Base-by-base conservation (phyloP, 192 early-diverging fungal species). In the Irineochytrium annulatum region DNA sequence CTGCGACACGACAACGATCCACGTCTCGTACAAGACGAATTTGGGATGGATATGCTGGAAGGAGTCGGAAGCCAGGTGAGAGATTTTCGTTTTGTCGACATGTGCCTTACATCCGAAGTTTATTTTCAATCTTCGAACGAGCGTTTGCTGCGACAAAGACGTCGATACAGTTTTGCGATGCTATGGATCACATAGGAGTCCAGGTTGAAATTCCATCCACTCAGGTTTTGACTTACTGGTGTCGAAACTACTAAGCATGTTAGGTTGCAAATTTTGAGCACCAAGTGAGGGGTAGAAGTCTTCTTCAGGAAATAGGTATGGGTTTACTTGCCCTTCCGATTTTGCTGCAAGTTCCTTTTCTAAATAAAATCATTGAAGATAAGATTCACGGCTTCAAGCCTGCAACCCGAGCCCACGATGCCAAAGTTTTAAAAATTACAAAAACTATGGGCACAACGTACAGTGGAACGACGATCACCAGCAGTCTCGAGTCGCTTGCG, bases 31-130 rank as follows among this genome's bases (percentile, higher is more conserved):
- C 13, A 34, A 52, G 11, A 65, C 68, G 8, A 77, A 77, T 45
- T 59, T 80, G 54, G 78, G 78, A 1, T 80, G 78, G 78, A 75
- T 80, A 27, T 63, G 60, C 0, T 80, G 78, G 78, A 75, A 75
- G 60, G 75, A 80, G 32, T 39, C 49, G 24, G 78, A 80, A 58
- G 71, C 74, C 6, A 33, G 20, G 37, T 22, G 31, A 14, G 32
- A 29, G 19, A 24, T 3, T 57, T 34, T 2, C 17, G 27, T 24
- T 8, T 27, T 11, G 4, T 13, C 20, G 24, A 32, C 33, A 34
- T 41, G 19, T 27, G 55, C 8, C 24, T 14, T 35, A 37, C 19
- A 4, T 11, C 34, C 17, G 30, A 11, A 34, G 52, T 3, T 34
- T 56, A n/a, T 65, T 41, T 39, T 34, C 52, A 43, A 27, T 80